Evolutionary conservation across 495 filamentous ascomycete species (phyloP).

Genomic region (Penicillium roqueforti): DNA sequence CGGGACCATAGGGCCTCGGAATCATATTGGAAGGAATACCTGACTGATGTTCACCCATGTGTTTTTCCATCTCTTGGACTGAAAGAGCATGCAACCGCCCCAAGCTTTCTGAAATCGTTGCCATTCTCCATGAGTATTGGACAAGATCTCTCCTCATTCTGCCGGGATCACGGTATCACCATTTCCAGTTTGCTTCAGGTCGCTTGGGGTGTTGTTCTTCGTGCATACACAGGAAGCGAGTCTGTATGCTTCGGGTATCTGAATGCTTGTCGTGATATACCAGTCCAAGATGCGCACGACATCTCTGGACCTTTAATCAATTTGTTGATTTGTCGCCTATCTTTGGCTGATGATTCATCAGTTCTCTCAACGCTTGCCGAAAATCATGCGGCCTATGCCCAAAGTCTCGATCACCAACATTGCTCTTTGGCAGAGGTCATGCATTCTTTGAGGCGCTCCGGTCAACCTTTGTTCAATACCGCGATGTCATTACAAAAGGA

Average conservation of each 20-base stretch:
- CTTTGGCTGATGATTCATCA: neutral
- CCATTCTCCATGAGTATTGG: slow-evolving; percentile 1
- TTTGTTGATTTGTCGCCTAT: slow-evolving; percentile 28
- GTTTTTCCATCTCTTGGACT: neutral
- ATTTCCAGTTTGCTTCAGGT: slow-evolving; percentile 34
- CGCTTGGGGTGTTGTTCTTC: slow-evolving; percentile 43
- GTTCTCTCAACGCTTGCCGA: neutral
- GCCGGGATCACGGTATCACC: slow-evolving; percentile 17
- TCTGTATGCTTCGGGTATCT: slow-evolving; percentile 42
- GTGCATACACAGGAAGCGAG: slow-evolving; percentile 33
- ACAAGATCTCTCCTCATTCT: slow-evolving; percentile 15
- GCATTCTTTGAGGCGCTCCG: neutral
- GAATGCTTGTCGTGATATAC: slow-evolving; percentile 29
- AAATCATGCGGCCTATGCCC: neutral
- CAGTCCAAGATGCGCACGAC: slow-evolving; percentile 25
- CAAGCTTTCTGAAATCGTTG: neutral
- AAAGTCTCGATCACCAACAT: slow-evolving; percentile 1
- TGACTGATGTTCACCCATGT: slow-evolving; percentile 6
- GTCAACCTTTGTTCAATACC: slow-evolving; percentile 16
- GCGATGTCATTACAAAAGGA: slow-evolving; percentile 15
- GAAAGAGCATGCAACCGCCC: too few species aligned
- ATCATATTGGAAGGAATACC: slow-evolving; percentile 15
- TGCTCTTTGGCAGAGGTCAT: slow-evolving; percentile 6
- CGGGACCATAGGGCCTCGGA: neutral
- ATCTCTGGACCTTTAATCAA: slow-evolving; percentile 40